Conservation (phyloP, 1,284 basidiomycete species). For the Ceratobasidium sp. region DNA sequence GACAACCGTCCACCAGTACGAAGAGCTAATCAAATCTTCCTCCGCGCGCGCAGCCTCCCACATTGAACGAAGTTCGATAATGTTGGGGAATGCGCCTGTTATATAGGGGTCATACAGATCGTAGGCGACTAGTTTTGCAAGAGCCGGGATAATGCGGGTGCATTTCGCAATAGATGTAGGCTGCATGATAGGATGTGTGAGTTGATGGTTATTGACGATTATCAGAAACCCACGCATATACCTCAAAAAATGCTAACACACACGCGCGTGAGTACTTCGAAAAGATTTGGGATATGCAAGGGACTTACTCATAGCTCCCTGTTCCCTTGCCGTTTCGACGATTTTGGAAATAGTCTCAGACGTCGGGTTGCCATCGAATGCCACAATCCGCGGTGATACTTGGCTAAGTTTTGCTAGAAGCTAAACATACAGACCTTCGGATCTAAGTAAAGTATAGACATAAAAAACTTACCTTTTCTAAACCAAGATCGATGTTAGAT, state of each 20-base stretch:
- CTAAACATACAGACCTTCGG: not conserved
- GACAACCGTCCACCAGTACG: slow-evolving; percentile 71
- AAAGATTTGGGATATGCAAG: slow-evolving; percentile 48
- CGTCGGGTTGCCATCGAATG: slow-evolving; percentile 84
- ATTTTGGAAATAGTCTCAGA: slow-evolving; percentile 64
- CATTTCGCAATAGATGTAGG: slow-evolving; percentile 90
- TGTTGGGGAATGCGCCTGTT: slow-evolving; percentile 80
- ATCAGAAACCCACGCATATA: slow-evolving; percentile 55
- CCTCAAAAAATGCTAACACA: slow-evolving; percentile 23
- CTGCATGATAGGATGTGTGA: too few species aligned
- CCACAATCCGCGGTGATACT: slow-evolving; percentile 70
- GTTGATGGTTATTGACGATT: not conserved
- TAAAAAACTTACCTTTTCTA: slow-evolving; percentile 59
- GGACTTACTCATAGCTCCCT: slow-evolving; percentile 22
- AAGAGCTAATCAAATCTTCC: slow-evolving; percentile 44
- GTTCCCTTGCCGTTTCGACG: slow-evolving; percentile 53
- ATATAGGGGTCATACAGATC: slow-evolving; percentile 53
- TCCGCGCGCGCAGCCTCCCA: slow-evolving; percentile 57
- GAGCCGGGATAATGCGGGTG: slow-evolving; percentile 71
- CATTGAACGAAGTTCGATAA: slow-evolving; percentile 76
- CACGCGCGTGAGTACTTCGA: not conserved
- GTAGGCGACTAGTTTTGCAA: slow-evolving; percentile 54
- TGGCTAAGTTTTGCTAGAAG: slow-evolving; percentile 55
- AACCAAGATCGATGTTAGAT: slow-evolving; percentile 58
- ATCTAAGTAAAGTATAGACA: not conserved